Percentiles rank a stretch among this genome's conserved stretches.
Evolutionary conservation across 2,329 filamentous ascomycete species (phyloP).

Genomic region (Cladosporium sp.): DNA sequence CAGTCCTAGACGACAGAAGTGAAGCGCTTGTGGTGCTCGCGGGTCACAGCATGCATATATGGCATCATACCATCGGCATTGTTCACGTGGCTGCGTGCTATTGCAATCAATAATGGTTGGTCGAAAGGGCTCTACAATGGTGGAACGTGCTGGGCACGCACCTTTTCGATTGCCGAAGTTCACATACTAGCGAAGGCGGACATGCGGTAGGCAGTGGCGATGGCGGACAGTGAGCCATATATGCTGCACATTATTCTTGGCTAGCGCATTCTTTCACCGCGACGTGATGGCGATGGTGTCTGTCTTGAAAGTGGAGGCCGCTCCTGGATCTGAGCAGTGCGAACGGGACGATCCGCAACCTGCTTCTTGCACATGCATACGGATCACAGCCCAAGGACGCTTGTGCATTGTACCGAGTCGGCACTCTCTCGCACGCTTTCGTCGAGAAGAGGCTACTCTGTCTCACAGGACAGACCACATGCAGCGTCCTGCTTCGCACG

Average conservation of each 20-base stretch:
- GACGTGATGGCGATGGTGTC: not conserved
- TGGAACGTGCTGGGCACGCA: not conserved
- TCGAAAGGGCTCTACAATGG: not conserved
- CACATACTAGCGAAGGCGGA: too few relatives aligned
- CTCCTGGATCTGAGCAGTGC: not conserved
- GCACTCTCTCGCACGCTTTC: not conserved
- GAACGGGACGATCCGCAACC: not conserved
- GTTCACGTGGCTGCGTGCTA: not conserved
- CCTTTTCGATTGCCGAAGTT: too few relatives aligned
- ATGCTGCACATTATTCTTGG: not conserved
- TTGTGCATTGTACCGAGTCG: not conserved
- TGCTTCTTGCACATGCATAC: not conserved
- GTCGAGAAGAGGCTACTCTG: not conserved
- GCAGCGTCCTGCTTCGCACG: not conserved
- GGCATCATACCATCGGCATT: not conserved
- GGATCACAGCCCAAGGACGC: not conserved
- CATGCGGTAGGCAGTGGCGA: not conserved
- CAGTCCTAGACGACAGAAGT: too few relatives aligned
- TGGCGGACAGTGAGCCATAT: not conserved
- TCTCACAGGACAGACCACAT: not conserved
- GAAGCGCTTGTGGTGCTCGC: not conserved
- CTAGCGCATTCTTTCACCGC: not conserved
- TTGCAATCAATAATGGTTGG: not conserved
- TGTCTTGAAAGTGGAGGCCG: not conserved
- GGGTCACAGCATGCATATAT: not conserved